Base-by-base conservation (phyloP, 179 eudicot species). In the Corrigiola litoralis region DNA sequence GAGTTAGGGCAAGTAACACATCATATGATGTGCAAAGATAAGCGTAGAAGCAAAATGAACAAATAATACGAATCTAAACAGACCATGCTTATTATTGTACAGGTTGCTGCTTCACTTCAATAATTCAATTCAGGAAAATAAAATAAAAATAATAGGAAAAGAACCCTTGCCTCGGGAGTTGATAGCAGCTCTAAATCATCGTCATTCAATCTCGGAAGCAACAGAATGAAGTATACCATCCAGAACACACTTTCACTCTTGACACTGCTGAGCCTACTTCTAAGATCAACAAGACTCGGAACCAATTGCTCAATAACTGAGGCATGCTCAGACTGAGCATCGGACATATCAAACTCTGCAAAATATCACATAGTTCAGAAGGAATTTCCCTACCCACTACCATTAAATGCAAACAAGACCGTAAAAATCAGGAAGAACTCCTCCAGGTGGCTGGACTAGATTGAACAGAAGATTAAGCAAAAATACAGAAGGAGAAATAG, bases 151-250 rank as follows among this genome's bases (percentile, higher is more conserved):
- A n/a, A n/a, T n/a, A n/a, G n/a, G n/a, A n/a, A n/a, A n/a, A n/a
- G n/a, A n/a, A n/a, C n/a, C n/a, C 78, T 76, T 73, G 62, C 84
- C 80, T 73, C 73, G 20, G 79, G 81, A 48, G 78, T 80, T 17
- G 81, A 80, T n/a, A 80, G 79, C 27, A 67, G 73, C 40, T 73
- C 73, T 12, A 58, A 16, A 40, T 71, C 70, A 52, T 61, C 64
- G 40, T 69, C 76, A 58, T 70, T 66, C 68, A 80, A 67, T 69
- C 81, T 62, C 23, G 84, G 84, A 55, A 76, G 67, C 71, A 80
- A 53, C 73, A 80, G 31, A 33, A 80, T 76, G 49, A 76, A 80
- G 58, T 80, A 80, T 62, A 80, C 73, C 76, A 73, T 73, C 84
- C 84, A 80, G 59, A 80, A 80, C 29, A 58, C 55, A 42, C 63